Conservation (phyloP, 257 asterid genomes). For the Solanum medicagineum region DNA sequence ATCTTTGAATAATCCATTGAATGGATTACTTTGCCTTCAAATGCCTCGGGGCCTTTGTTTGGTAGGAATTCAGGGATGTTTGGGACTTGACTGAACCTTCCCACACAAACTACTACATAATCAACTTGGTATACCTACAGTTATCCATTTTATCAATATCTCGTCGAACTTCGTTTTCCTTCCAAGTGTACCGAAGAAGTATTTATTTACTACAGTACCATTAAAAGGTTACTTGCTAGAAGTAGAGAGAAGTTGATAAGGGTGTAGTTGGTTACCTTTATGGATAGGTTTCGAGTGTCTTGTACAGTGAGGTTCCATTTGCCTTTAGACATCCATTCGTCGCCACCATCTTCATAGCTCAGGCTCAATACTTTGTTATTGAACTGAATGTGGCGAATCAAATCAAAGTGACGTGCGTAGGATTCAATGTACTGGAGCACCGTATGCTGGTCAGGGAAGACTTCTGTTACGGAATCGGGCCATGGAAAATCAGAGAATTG, state of each 20-base stretch:
- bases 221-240: too few species aligned
- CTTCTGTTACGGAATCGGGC: slow-evolving; percentile 23
- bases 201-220: too few species aligned
- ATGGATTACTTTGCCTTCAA: slow-evolving; percentile 16
- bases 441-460: slow-evolving; percentile 13
- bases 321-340: slow-evolving; percentile 17
- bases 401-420: slow-evolving; percentile 22
- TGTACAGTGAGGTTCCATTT: slow-evolving; percentile 24
- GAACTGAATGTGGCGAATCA: slow-evolving; percentile 23
- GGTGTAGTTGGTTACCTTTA: slow-evolving; percentile 1
- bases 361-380: slow-evolving; percentile 20
- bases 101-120: slow-evolving; percentile 28
- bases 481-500: slow-evolving; percentile 49
- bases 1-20: slow-evolving; percentile 9
- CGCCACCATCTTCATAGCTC: slow-evolving; percentile 7
- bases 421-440: slow-evolving; percentile 23
- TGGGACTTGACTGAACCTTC: slow-evolving; percentile 27
- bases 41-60: slow-evolving; percentile 25
- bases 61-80: slow-evolving; percentile 14
- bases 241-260: too few species aligned
- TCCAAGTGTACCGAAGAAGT: not conserved
- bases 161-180: not conserved
- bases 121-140: not conserved
- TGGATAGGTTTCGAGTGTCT: not conserved
- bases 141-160: too few species aligned